phyloP scores from a whole-genome alignment of 1,284 basidiomycete species.

The Irpex sp. region DNA sequence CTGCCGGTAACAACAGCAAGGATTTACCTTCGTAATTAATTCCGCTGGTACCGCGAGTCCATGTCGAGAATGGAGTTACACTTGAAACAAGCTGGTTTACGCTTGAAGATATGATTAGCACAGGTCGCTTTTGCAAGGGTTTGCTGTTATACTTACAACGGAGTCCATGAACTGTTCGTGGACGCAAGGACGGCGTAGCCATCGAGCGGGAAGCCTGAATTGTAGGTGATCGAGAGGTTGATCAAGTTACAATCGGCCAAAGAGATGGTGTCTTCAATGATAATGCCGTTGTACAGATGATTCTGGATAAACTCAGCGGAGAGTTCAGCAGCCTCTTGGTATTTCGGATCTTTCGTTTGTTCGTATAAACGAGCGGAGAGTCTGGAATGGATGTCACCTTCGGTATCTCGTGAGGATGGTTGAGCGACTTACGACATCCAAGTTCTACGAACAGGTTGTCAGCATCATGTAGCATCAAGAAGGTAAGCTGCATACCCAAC shows the following conservation, averaged over 20 bases:
- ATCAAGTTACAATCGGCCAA: background rate
- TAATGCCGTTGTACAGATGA: constrained; percentile 5
- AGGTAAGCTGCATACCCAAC: background rate
- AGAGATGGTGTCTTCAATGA: constrained; percentile 1
- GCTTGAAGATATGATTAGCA: background rate
- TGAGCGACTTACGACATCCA: constrained; percentile 1
- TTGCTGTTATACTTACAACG: background rate
- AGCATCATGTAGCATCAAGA: too few species aligned
- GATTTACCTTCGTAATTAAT: constrained; percentile 2
- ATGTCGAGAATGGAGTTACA: background rate
- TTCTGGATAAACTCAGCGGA: constrained; percentile 5
- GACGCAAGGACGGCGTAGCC: constrained; percentile 3
- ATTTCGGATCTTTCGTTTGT: constrained; percentile 1
- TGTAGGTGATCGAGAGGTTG: background rate
- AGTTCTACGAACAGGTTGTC: background rate
- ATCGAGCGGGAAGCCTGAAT: constrained; percentile 2
- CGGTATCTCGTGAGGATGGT: background rate
- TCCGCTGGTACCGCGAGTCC: background rate
- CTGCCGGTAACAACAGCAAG: too few species aligned
- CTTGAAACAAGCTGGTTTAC: background rate
- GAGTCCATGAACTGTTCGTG: background rate
- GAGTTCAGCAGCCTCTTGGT: background rate
- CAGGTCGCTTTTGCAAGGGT: too few species aligned
- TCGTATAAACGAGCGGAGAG: constrained; percentile 7
- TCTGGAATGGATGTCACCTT: background rate